These are phyloP conservation scores for Acanthamoeba triangularis DNA, from an alignment of 208 protist genomes.

Conservation along the genomic window DNA sequence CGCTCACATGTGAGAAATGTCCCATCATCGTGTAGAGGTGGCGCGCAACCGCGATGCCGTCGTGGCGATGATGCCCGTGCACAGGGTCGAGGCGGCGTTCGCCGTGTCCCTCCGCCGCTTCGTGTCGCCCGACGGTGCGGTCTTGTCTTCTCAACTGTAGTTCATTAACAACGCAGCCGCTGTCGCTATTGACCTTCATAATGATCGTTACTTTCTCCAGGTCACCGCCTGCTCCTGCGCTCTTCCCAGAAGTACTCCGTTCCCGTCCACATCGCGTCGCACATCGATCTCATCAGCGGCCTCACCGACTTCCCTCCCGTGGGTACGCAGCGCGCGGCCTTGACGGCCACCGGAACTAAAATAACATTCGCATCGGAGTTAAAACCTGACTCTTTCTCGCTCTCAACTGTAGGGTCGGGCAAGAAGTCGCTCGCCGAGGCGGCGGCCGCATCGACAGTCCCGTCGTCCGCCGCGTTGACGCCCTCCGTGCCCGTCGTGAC, in stretches of 20 bases:
- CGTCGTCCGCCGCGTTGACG: not conserved
- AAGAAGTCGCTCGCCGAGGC: not conserved
- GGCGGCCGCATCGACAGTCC: not conserved
- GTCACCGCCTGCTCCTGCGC: not conserved
- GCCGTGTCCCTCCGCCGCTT: conserved; percentile 3
- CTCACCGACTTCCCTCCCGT: conserved; percentile 19
- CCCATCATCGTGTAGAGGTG: not conserved
- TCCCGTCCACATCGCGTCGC: not conserved
- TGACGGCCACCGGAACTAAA: too few species aligned
- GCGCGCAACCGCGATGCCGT: not conserved
- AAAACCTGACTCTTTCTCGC: not conserved
- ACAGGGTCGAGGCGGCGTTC: not conserved
- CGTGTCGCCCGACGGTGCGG: not conserved
- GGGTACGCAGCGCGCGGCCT: not conserved
- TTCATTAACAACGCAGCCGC: too few species aligned
- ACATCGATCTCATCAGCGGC: not conserved
- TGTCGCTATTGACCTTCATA: too few species aligned
- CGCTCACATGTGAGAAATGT: not conserved
- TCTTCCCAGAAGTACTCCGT: not conserved
- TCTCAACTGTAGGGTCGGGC: not conserved
- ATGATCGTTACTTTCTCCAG: too few species aligned
- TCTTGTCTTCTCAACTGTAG: too few species aligned
- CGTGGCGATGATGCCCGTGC: not conserved
- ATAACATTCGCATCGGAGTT: too few species aligned
- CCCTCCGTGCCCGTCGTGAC: not conserved